Evolutionary conservation across 129 eudicot species (phyloP).

Genomic region (Oenanthe sinensis): DNA sequence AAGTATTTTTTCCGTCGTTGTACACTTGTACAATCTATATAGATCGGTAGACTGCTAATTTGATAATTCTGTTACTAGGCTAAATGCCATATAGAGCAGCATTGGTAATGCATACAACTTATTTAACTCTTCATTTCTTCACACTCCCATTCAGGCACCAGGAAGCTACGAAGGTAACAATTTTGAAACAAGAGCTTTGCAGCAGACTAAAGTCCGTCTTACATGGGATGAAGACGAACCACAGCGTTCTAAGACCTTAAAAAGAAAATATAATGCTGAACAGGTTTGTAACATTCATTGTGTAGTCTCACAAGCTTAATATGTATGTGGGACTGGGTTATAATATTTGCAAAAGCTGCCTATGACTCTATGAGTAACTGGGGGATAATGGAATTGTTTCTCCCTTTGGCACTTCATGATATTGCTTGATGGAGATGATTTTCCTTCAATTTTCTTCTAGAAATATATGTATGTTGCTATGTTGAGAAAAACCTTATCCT

Average conservation of each 20-base stretch:
- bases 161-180: constrained; percentile 68
- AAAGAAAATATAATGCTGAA: constrained; percentile 56
- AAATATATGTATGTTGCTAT: not conserved
- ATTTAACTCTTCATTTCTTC: not conserved
- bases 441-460: not conserved
- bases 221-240: constrained; percentile 98
- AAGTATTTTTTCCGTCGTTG: not conserved
- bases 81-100: not conserved
- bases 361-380: not conserved
- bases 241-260: constrained; percentile 65
- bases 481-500: not conserved
- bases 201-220: constrained; percentile 63
- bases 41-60: not conserved
- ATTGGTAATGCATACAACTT: not conserved
- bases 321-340: not conserved
- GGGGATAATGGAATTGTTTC: not conserved
- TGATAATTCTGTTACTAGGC: not conserved
- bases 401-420: not conserved
- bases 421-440: not conserved
- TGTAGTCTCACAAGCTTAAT: not conserved
- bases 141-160: constrained; percentile 42
- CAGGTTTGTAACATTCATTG: constrained; percentile 33
- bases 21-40: not conserved
- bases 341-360: not conserved
- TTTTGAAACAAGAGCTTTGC: constrained; percentile 80